A percentile compares a stretch with the other conserved stretches of the same genome.
phyloP scores from a whole-genome alignment of 257 asterid species.

The Handroanthus guayacan region DNA sequence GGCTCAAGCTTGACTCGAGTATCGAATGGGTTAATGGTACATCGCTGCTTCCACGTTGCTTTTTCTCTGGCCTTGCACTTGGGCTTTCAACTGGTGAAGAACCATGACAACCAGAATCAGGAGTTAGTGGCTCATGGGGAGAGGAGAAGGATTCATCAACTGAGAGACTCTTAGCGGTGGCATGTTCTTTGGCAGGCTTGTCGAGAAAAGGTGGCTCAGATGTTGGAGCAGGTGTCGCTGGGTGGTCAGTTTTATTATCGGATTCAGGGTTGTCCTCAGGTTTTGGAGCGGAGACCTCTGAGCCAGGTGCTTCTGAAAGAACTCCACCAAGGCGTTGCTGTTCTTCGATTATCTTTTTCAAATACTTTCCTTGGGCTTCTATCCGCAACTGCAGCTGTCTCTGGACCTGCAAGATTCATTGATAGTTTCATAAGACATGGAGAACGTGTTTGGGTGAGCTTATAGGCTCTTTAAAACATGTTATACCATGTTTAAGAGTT shows the following conservation, averaged over 20 bases:
- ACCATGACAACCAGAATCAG: slow-evolving; percentile 66
- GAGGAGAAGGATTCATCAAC: slow-evolving; percentile 75
- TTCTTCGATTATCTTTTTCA: slow-evolving; percentile 94
- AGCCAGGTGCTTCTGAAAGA: slow-evolving; percentile 66
- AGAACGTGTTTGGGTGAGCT: too few species aligned
- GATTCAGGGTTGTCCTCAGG: slow-evolving; percentile 54
- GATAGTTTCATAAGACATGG: slow-evolving; percentile 16
- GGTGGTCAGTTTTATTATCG: slow-evolving; percentile 66
- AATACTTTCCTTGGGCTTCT: slow-evolving; percentile 94
- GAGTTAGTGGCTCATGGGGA: slow-evolving; percentile 82
- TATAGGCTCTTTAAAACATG: too few species aligned
- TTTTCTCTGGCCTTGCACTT: slow-evolving; percentile 57
- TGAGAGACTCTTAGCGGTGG: slow-evolving; percentile 59
- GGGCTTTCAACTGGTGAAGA: slow-evolving; percentile 47
- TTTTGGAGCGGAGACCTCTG: slow-evolving; percentile 45
- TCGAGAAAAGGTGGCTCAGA: slow-evolving; percentile 64
- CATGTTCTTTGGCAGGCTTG: slow-evolving; percentile 53
- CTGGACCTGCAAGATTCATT: slow-evolving; percentile 68
- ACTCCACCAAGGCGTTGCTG: slow-evolving; percentile 84
- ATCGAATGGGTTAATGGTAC: slow-evolving; percentile 46
- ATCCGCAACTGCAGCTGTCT: slow-evolving; percentile 89
- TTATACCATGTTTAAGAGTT: too few species aligned
- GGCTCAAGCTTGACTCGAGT: slow-evolving; percentile 57
- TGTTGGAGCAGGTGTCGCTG: slow-evolving; percentile 82
- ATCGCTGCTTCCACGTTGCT: slow-evolving; percentile 50